These are phyloP conservation scores for Pelargonium australe DNA, from an alignment of 441 rosid genomes.

Conservation along the genomic window DNA sequence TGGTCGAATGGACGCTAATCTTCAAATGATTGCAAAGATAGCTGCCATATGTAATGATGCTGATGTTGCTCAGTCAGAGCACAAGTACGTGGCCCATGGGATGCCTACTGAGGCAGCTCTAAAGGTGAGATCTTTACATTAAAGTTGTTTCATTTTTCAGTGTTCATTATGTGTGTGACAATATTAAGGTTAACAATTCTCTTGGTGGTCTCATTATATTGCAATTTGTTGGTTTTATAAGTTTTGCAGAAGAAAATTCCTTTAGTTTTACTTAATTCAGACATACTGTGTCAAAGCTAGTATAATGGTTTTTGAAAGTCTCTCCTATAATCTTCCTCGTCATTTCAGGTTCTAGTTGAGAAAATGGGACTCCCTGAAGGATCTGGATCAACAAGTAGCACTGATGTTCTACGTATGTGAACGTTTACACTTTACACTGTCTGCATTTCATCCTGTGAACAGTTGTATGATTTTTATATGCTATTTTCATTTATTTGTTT, in stretches of 20 bases:
- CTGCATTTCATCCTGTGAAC: constrained; percentile 4
- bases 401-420: constrained; percentile 46
- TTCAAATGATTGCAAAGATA: constrained; percentile 40
- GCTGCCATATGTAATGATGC: constrained; percentile 43
- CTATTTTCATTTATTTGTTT: background rate
- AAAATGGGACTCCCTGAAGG: constrained; percentile 80
- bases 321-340: background rate
- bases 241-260: background rate
- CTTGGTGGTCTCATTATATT: background rate
- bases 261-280: background rate
- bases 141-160: background rate
- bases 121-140: constrained; percentile 23
- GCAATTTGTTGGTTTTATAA: background rate
- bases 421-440: constrained; percentile 1
- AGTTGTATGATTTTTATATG: constrained; percentile 10
- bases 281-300: background rate
- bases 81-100: constrained; percentile 39
- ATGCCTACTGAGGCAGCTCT: constrained; percentile 51
- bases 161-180: background rate
- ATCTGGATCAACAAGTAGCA: constrained; percentile 19
- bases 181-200: background rate
- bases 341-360: constrained; percentile 69
- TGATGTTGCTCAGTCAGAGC: constrained; percentile 25
- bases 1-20: constrained; percentile 36
- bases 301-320: background rate